Evolutionary conservation across 2,329 filamentous ascomycete genomes (phyloP).

Genomic region (Fusarium paranaense): DNA sequence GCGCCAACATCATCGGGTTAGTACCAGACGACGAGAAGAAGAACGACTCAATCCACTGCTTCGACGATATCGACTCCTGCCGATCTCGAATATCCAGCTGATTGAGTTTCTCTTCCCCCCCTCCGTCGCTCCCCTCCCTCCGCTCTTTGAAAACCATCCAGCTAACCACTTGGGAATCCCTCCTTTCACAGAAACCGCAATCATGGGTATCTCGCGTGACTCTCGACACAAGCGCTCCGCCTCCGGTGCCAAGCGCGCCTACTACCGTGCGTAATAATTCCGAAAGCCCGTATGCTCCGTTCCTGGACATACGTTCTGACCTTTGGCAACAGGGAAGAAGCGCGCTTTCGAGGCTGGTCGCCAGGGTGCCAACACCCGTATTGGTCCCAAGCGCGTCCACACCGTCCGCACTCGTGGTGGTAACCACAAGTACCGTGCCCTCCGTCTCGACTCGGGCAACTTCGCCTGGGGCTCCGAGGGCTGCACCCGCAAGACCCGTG

Average conservation of each 20-base stretch:
- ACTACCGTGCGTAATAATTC: constrained; percentile 79
- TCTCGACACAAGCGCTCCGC: constrained; percentile 99
- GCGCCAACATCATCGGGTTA: constrained; percentile 61
- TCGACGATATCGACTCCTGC: constrained; percentile 34
- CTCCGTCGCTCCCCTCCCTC: neutral
- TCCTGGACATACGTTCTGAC: constrained; percentile 77
- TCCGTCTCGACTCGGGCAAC: constrained; percentile 98
- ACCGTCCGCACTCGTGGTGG: constrained; percentile 96
- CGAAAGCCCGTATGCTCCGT: constrained; percentile 74
- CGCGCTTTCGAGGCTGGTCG: constrained; percentile 99
- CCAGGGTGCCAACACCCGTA: constrained; percentile 99
- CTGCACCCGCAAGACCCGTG: constrained; percentile 97
- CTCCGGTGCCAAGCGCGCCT: constrained; percentile 96
- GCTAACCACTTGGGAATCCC: constrained; percentile 40
- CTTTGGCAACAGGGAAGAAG: constrained; percentile 85
- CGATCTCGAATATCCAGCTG: constrained; percentile 38
- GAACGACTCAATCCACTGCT: constrained; percentile 38
- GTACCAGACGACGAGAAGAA: constrained; percentile 45
- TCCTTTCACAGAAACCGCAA: constrained; percentile 73
- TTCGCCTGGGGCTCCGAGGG: constrained; percentile 99
- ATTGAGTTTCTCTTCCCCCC: constrained; percentile 34
- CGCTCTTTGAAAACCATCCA: constrained; percentile 3
- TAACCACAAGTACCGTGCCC: constrained; percentile 99
- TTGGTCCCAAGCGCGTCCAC: constrained; percentile 96
- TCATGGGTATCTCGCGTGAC: constrained; percentile 99